phyloP scores from a whole-genome alignment of 208 protist species.

The Trypanosoma melophagium region DNA sequence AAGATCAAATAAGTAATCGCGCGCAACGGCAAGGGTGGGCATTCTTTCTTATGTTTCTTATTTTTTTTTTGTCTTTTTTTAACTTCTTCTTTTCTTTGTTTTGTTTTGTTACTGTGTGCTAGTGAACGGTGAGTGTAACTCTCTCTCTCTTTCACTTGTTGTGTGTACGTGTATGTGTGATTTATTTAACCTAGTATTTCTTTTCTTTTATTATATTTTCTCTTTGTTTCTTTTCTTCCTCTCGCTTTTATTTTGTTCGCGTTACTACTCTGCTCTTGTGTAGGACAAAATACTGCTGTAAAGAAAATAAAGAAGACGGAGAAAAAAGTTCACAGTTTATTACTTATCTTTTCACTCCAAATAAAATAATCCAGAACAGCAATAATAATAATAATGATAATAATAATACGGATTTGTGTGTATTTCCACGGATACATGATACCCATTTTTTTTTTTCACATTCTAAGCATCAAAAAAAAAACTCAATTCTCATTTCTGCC shows the following conservation, averaged over 20 bases:
- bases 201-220: too few species aligned
- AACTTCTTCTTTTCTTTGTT: background rate
- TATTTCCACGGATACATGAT: too few species aligned
- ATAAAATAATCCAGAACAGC: background rate
- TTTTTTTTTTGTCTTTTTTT: background rate
- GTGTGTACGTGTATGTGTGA: too few species aligned
- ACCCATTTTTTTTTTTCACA: too few species aligned
- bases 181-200: too few species aligned
- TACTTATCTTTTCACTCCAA: background rate
- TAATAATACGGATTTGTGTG: background rate
- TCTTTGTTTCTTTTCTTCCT: too few species aligned
- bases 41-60: conserved; percentile 40
- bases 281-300: background rate
- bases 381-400: background rate
- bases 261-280: too few species aligned
- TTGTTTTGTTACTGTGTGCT: background rate
- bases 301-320: conserved; percentile 4
- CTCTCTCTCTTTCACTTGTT: too few species aligned
- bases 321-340: conserved; percentile 1
- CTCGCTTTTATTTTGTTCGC: too few species aligned
- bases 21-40: conserved; percentile 84
- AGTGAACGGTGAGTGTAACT: too few species aligned
- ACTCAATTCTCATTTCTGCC: conserved; percentile 4
- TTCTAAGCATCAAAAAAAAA: background rate
- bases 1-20: conserved; percentile 72